Percentiles rank a stretch among this genome's conserved stretches.
Evolutionary conservation across 2,329 filamentous ascomycete species (phyloP).

Genomic region (Trichoderma sp.): DNA sequence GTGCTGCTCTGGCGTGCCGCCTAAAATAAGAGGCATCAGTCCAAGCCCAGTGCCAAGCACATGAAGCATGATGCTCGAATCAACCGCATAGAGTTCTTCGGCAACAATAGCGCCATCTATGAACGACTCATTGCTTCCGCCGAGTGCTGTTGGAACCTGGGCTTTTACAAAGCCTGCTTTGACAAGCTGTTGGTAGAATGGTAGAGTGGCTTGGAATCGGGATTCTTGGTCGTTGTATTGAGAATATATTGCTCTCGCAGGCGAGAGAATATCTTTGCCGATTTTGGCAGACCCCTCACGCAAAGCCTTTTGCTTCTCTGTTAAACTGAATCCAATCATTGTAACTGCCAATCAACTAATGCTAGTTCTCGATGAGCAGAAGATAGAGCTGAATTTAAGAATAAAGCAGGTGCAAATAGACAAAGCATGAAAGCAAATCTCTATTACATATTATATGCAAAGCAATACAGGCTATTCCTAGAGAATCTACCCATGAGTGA

Average conservation of each 20-base stretch:
- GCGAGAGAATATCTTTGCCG: neutral
- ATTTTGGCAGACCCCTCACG: constrained; percentile 2
- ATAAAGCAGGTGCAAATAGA: neutral
- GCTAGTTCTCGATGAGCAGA: neutral
- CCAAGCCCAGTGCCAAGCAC: constrained; percentile 10
- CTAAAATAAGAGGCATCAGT: neutral
- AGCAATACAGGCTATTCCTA: neutral
- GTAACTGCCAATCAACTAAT: neutral
- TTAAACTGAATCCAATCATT: neutral
- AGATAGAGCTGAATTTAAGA: neutral
- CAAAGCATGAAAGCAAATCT: neutral
- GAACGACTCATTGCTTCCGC: constrained; percentile 8
- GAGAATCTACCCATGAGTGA: neutral
- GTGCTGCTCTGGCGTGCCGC: constrained; percentile 6
- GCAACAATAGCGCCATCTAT: constrained; percentile 13
- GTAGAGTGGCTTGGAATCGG: constrained; percentile 7
- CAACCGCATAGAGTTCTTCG: constrained; percentile 3
- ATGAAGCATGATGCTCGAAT: constrained; percentile 13
- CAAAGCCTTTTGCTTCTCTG: constrained; percentile 6
- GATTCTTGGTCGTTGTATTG: constrained; percentile 10
- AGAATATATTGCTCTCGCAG: constrained; percentile 4
- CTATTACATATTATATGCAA: neutral
- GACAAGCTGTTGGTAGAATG: constrained; percentile 2
- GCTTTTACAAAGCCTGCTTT: constrained; percentile 6
- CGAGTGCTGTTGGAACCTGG: neutral